Evolutionary conservation across 2,329 filamentous ascomycete genomes (phyloP), one percentile per base, ranked within the genome.

Genomic region (Aspergillus spinulosporus): DNA sequence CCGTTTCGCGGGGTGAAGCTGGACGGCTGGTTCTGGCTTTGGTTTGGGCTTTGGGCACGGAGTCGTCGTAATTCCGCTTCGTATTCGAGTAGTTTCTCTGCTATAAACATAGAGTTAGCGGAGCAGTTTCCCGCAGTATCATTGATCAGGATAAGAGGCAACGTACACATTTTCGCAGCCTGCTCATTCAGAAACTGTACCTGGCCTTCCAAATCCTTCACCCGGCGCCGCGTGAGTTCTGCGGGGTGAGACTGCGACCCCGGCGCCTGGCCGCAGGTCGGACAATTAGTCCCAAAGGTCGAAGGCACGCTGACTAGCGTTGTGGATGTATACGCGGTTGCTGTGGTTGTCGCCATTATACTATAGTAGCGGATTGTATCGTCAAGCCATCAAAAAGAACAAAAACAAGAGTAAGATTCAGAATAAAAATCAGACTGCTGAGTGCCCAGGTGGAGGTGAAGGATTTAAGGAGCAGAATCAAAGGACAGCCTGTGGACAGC

Each of bases 31-130:
- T 34, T 32, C 11, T 15, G 26, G 40, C 3, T 3, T 32, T 15
- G 48, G 48, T 11, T 21, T 59, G 11, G 63, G 43, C 21, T 14
- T 63, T 73, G 66, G 34, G 70, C 63, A 66, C 72, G 72, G 32
- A 86, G 73, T 50, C 74, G 75, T 53, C 77, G 81, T 26, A 86
- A 73, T 66, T 86, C 82, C 62, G 86, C 83, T 75, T 87, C 84
- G 70, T 86, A 86, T 68, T 85, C 81, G 65, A 82, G 82, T 60
- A 85, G 79, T 68, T 77, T 84, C 62, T 80, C 78, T 48, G 79
- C 82, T 82, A 63, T 31, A 8, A 3, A 9, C n/a, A n/a, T 29
- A 45, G 21, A 36, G 42, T 21, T 21, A 43, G 40, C 12, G 21
- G 21, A 21, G 21, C 21, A 21, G 21, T 21, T 21, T 21, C 14